Conservation (phyloP, 2,329 filamentous ascomycete genomes). For the Fusarium euwallaceae region DNA sequence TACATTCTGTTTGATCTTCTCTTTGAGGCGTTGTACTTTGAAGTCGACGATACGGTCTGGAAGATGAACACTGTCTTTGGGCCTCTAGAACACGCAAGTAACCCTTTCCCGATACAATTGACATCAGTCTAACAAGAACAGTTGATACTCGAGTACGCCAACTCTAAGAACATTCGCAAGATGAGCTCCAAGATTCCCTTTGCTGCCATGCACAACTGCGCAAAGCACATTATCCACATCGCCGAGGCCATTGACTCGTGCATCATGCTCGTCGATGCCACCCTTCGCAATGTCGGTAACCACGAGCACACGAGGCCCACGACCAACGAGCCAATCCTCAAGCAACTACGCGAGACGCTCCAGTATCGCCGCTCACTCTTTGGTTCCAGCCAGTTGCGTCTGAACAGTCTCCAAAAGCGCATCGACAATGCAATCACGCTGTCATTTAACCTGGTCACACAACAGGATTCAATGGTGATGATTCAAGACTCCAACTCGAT, state of each 20-base stretch:
- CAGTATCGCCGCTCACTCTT: conserved; percentile 51
- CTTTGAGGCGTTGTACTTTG: conserved; percentile 46
- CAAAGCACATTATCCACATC: conserved; percentile 49
- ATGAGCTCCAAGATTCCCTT: conserved; percentile 47
- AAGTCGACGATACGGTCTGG: conserved; percentile 48
- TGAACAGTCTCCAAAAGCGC: conserved; percentile 52
- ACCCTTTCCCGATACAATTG: neutral
- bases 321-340: conserved; percentile 29
- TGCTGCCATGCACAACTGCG: conserved; percentile 47
- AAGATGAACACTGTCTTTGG: conserved; percentile 50
- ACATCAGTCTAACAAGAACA: conserved; percentile 16
- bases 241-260: conserved; percentile 48
- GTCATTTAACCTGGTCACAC: conserved; percentile 54
- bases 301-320: conserved; percentile 1
- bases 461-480: conserved; percentile 53
- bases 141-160: conserved; percentile 45
- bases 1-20: conserved; percentile 49
- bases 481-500: conserved; percentile 53
- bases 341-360: conserved; percentile 47
- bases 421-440: conserved; percentile 53
- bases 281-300: conserved; percentile 27
- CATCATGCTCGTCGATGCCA: conserved; percentile 43
- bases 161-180: conserved; percentile 41
- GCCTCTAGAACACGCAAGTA: conserved; percentile 46
- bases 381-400: conserved; percentile 51